phyloP scores from a whole-genome alignment of 2,329 filamentous ascomycete genomes.

The Coniochaeta pulveracea region DNA sequence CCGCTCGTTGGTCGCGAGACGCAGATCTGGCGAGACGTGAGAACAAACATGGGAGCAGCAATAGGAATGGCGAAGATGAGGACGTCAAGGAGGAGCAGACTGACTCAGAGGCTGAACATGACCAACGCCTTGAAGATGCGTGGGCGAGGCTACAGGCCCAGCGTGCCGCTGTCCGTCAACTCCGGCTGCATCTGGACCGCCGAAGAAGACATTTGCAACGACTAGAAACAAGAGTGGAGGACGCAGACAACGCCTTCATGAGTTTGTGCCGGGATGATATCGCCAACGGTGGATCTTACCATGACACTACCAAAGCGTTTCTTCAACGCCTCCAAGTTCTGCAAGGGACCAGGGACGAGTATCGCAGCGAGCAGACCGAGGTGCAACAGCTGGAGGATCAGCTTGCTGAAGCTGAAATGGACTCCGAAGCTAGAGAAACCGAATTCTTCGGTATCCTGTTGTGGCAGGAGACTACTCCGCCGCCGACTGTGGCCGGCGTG shows the following conservation, averaged over 20 bases:
- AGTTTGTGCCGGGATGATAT: constrained; percentile 18
- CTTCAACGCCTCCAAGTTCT: constrained; percentile 21
- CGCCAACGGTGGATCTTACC: constrained; percentile 13
- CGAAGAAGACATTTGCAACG: not conserved
- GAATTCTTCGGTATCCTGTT: constrained; percentile 21
- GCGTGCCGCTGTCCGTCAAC: not conserved
- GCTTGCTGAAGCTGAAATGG: constrained; percentile 8
- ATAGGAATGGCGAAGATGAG: not conserved
- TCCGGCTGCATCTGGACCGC: not conserved
- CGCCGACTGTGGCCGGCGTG: no score
- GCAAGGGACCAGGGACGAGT: constrained; percentile 24
- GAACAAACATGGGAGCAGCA: not conserved
- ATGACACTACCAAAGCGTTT: constrained; percentile 14
- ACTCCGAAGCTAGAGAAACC: constrained; percentile 19
- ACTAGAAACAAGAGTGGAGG: not conserved
- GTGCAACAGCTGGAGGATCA: constrained; percentile 20
- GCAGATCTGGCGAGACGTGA: not conserved
- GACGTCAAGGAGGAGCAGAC: not conserved
- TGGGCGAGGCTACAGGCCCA: not conserved
- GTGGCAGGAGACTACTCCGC: no score
- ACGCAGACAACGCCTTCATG: constrained; percentile 3
- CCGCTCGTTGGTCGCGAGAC: not conserved
- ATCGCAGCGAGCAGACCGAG: constrained; percentile 21
- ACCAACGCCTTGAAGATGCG: not conserved
- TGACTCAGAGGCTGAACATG: not conserved